These are phyloP conservation scores for Ampelomyces quisqualis DNA, from an alignment of 2,329 filamentous ascomycete genomes.

Conservation along the genomic window DNA sequence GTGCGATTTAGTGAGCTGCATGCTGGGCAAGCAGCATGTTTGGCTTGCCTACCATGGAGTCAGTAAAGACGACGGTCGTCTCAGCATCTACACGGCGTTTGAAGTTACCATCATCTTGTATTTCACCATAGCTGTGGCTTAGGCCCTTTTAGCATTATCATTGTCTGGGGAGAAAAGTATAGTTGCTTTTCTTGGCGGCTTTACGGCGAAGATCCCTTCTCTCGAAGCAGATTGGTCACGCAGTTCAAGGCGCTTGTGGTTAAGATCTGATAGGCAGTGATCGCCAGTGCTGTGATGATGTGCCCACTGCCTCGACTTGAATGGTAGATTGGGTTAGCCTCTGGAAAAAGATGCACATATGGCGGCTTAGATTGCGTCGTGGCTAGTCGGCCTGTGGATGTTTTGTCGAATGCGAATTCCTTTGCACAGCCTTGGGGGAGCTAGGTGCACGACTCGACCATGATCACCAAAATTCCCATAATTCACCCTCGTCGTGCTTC, in stretches of 20 bases:
- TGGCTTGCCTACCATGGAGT: not conserved
- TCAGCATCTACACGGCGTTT: constrained; percentile 3
- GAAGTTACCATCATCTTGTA: not conserved
- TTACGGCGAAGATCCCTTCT: constrained; percentile 6
- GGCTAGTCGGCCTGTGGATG: too few species aligned
- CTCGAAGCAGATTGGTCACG: constrained; percentile 10
- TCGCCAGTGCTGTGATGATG: constrained; percentile 9
- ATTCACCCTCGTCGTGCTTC: not conserved
- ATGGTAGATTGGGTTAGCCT: too few species aligned
- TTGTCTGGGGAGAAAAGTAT: not conserved
- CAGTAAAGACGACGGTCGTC: not conserved
- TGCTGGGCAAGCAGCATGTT: not conserved
- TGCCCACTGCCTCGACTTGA: too few species aligned
- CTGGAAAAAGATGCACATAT: too few species aligned
- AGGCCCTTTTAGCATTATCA: constrained; percentile 2
- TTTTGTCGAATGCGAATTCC: too few species aligned
- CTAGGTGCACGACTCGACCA: not conserved
- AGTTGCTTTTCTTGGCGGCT: constrained; percentile 8
- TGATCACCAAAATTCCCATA: not conserved
- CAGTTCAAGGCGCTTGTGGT: constrained; percentile 16
- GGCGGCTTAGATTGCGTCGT: too few species aligned
- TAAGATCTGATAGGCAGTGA: constrained; percentile 16
- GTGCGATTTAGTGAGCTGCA: constrained; percentile 11
- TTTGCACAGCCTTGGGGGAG: too few species aligned
- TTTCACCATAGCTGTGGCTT: not conserved